Conservation (phyloP, 192 early-diverging fungal species). For the Polychytrium aggregatum region DNA sequence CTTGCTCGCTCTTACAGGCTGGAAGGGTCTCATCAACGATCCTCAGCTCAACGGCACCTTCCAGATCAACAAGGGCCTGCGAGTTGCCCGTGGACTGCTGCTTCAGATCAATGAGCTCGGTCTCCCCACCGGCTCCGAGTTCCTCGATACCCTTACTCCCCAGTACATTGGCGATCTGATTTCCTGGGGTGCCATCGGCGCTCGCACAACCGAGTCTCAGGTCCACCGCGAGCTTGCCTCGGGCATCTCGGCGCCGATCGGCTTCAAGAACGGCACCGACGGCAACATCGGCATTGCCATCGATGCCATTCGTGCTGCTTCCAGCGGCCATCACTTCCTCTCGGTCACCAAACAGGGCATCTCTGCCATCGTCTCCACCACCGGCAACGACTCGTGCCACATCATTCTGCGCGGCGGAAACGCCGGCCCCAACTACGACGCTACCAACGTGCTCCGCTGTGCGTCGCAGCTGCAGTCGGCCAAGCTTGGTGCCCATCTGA, state of each 20-base stretch:
- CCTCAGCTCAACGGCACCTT: constrained; percentile 53
- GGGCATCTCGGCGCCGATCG: constrained; percentile 81
- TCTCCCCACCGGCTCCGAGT: constrained; percentile 74
- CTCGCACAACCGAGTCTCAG: constrained; percentile 87
- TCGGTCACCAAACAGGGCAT: constrained; percentile 89
- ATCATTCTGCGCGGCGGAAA: constrained; percentile 86
- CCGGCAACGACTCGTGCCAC: constrained; percentile 76
- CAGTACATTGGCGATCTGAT: constrained; percentile 88
- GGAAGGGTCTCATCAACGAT: constrained; percentile 83
- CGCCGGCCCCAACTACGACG: constrained; percentile 77
- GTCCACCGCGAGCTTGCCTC: constrained; percentile 78
- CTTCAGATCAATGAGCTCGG: constrained; percentile 60
- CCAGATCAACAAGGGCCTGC: constrained; percentile 91
- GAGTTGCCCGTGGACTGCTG: constrained; percentile 67
- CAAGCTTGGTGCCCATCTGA: constrained; percentile 57
- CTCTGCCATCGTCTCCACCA: constrained; percentile 82
- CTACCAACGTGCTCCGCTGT: constrained; percentile 43
- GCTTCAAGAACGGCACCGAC: constrained; percentile 92
- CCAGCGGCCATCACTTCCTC: constrained; percentile 77
- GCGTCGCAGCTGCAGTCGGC: constrained; percentile 52
- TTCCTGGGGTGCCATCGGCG: constrained; percentile 95
- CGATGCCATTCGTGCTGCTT: constrained; percentile 84
- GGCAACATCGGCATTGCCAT: constrained; percentile 77
- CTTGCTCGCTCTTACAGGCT: constrained; percentile 43
- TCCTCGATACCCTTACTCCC: constrained; percentile 91